phyloP scores from a whole-genome alignment of 805 yeast species.

The Soucietia sequanensis region DNA sequence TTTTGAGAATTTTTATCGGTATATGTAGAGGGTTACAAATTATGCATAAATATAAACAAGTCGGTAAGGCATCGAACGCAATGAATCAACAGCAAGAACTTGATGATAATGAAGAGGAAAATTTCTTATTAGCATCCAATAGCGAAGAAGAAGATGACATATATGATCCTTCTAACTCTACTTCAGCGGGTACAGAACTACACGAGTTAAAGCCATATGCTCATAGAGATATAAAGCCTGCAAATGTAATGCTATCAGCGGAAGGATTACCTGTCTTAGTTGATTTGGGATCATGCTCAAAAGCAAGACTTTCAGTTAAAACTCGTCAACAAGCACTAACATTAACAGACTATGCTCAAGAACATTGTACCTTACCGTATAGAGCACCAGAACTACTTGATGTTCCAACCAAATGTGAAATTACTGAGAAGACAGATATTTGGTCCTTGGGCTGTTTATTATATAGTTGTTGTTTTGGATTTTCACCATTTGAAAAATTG shows the following conservation, averaged over 20 bases:
- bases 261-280: constrained; percentile 77
- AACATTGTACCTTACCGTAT: constrained; percentile 82
- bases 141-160: constrained; percentile 31
- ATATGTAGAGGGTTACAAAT: constrained; percentile 71
- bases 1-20: constrained; percentile 62
- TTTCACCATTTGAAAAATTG: constrained; percentile 85
- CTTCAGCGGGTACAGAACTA: constrained; percentile 42
- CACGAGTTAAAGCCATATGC: constrained; percentile 68
- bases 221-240: constrained; percentile 87
- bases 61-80: constrained; percentile 10
- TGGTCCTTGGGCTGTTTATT: constrained; percentile 91
- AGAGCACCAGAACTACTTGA: constrained; percentile 90
- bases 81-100: constrained; percentile 3
- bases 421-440: constrained; percentile 77
- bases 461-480: constrained; percentile 73
- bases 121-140: constrained; percentile 16
- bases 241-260: constrained; percentile 76
- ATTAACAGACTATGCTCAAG: constrained; percentile 77
- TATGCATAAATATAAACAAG: constrained; percentile 62
- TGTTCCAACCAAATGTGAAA: constrained; percentile 59
- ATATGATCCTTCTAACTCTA: constrained; percentile 13
- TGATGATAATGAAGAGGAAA: constrained; percentile 27
- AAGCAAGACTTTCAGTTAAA: constrained; percentile 53
- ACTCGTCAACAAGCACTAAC: constrained; percentile 71
- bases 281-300: constrained; percentile 79